Base-by-base conservation (phyloP, 345 rosid species). In the Abelmoschus esculentus region DNA sequence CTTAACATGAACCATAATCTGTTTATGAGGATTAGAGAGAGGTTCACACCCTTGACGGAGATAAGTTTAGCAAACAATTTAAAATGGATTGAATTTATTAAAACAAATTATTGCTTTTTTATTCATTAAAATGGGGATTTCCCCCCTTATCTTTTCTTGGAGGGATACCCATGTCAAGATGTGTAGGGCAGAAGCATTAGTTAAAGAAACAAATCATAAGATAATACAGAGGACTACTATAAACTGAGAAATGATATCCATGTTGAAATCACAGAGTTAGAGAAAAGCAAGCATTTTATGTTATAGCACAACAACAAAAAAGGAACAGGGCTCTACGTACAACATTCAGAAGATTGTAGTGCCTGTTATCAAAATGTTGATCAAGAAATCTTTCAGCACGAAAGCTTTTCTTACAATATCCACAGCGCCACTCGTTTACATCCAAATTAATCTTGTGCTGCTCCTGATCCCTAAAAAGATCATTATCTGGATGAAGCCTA, bases 371-470 rank as follows among this genome's bases (percentile, higher is more conserved):
- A 73, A 95, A 84, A 81, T 95, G 98, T 78, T 87, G 85, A 76
- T 95, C 98, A 40, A 95, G 84, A 85, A 76, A 90, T 7, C 77
- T 83, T 75, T 95, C 99, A 55, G 89, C 89, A 22, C 85, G 87
- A 77, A 91, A 95, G 77, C 90, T 88, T 81, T 95, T 95, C 81
- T 83, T 90, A 83, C 99, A 95, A 78, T 90, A 95, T 71, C 92
- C 96, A 78, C 99, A 95, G 40, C 74, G 83, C 98, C 99, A 95
- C 73, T 95, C 96, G 42, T 77, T 86, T 14, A 87, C 44, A 76
- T 86, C 97, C 29, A 87, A 73, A 17, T 87, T 87, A 81, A 90
- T 74, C 88, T 91, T 95, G 72, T 95, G 91, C 71, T 81, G 77
- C 83, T 92, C 99, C 70, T 95, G 99, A 77, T 91, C 97, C 79